Evolutionary conservation across 169 alveolate species (phyloP), one percentile per base, ranked within the genome.

Genomic region (Plasmodium gallinaceum): DNA sequence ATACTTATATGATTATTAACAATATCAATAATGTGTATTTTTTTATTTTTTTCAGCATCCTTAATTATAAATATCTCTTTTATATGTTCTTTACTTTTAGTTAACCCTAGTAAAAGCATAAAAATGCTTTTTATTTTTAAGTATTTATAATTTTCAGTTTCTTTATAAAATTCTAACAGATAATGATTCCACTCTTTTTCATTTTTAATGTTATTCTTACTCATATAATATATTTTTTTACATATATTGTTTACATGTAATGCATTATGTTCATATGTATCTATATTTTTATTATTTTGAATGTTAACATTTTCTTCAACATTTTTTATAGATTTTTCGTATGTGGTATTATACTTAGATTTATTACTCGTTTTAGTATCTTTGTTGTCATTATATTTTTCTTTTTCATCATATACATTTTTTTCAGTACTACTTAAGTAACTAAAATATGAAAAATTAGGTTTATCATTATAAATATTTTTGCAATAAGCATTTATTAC

Each of bases 41-140:
- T 52, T 51, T 76, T 64, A 16, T 45, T 69, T 14, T 39, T 7
- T 7, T 58, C 42, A 5, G 0, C 6, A 16, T 58, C 24, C 9
- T 24, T 74, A 46, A 68, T 43, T 10, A 64, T 61, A 20, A 72
- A 14, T 42, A 64, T 8, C 26, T 9, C 58, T 22, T 64, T 64
- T 24, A 76, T 57, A 54, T 43, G 37, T 2, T 51, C 43, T 32
- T 76, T 52, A 26, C 74, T 51, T 57, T 76, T 76, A n/a, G 62
- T 64, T 54, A 76, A n/a, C 14, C 89, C 89, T 45, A 76, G 26
- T 52, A 76, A 64, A 45, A 76, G 14, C 76, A 76, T 66, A 52
- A 76, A 58, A 46, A 76, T 22, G 45, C 48, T 48, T 62, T 76
- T 76, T 26, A 37, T 46, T 24, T 57, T 76, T 48, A 76, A 54